Percentiles rank a stretch among this genome's conserved stretches.
Conservation (phyloP, 805 yeast genomes). For the Kazachstania bromeliacearum region DNA sequence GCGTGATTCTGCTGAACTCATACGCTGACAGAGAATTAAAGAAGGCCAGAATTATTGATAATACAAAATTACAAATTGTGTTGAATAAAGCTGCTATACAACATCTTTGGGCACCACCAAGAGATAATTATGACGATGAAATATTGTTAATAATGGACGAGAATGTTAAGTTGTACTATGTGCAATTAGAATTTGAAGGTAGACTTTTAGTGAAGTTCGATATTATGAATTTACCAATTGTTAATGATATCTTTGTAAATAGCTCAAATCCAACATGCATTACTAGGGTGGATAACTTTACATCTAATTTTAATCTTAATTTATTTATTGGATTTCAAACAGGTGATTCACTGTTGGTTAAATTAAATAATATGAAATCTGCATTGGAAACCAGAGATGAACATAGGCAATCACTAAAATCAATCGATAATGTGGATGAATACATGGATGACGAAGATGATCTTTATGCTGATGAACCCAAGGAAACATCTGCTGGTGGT, state of each 20-base stretch:
- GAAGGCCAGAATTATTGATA: constrained; percentile 39
- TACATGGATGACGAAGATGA: constrained; percentile 30
- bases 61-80: constrained; percentile 23
- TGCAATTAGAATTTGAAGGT: constrained; percentile 25
- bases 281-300: constrained; percentile 15
- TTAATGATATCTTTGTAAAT: constrained; percentile 22
- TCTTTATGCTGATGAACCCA: constrained; percentile 18
- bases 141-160: constrained; percentile 23
- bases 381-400: constrained; percentile 28
- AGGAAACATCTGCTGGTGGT: constrained; percentile 9
- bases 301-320: constrained; percentile 31
- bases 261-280: constrained; percentile 24
- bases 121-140: constrained; percentile 11
- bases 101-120: constrained; percentile 11
- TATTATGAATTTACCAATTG: constrained; percentile 23
- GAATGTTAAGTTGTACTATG: constrained; percentile 17
- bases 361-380: constrained; percentile 23
- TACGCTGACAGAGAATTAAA: constrained; percentile 38
- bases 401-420: constrained; percentile 11
- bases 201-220: constrained; percentile 25
- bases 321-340: constrained; percentile 54
- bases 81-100: constrained; percentile 12
- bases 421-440: constrained; percentile 25
- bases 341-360: constrained; percentile 45
- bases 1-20: constrained; percentile 21